Conservation (phyloP, 2,329 filamentous ascomycete genomes). For the Dothidotthia symphoricarpi region DNA sequence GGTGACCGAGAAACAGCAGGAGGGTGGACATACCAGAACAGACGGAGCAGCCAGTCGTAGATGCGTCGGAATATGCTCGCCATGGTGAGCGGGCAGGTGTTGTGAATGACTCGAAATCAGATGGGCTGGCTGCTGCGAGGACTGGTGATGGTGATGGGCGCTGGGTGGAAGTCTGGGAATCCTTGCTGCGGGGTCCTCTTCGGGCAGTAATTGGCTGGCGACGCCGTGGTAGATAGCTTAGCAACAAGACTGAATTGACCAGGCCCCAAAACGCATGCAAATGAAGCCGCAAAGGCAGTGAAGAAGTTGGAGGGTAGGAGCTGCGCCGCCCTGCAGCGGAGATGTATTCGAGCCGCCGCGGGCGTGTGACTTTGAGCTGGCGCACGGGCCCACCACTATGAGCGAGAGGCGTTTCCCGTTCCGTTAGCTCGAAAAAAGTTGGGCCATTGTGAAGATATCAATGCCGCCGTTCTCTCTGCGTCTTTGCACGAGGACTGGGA, state of each 20-base stretch:
- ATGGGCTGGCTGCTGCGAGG: conserved; percentile 20
- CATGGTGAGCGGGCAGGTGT: conserved; percentile 55
- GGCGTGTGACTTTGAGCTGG: conserved; percentile 13
- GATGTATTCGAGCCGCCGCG: conserved; percentile 22
- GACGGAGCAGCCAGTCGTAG: conserved; percentile 97
- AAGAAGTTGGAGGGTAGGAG: conserved; percentile 24
- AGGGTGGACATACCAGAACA: conserved; percentile 76
- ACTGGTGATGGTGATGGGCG: conserved; percentile 29
- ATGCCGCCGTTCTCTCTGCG: neutral
- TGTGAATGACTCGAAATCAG: conserved; percentile 37
- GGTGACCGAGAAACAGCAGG: conserved; percentile 8
- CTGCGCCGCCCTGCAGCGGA: conserved; percentile 32
- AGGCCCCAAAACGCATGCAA: conserved; percentile 12
- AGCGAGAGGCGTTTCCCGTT: too few species aligned
- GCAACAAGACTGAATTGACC: conserved; percentile 27
- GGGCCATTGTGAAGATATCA: too few species aligned
- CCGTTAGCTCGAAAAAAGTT: too few species aligned
- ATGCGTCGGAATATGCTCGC: conserved; percentile 88
- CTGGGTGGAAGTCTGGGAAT: conserved; percentile 36
- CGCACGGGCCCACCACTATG: too few species aligned
- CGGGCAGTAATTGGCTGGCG: conserved; percentile 29
- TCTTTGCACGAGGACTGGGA: conserved; percentile 1
- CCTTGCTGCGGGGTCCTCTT: conserved; percentile 38
- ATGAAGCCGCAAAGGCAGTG: conserved; percentile 13
- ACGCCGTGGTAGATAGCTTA: conserved; percentile 22